Base-by-base conservation (phyloP, 441 rosid species). In the Hypseocharis bilobata region DNA sequence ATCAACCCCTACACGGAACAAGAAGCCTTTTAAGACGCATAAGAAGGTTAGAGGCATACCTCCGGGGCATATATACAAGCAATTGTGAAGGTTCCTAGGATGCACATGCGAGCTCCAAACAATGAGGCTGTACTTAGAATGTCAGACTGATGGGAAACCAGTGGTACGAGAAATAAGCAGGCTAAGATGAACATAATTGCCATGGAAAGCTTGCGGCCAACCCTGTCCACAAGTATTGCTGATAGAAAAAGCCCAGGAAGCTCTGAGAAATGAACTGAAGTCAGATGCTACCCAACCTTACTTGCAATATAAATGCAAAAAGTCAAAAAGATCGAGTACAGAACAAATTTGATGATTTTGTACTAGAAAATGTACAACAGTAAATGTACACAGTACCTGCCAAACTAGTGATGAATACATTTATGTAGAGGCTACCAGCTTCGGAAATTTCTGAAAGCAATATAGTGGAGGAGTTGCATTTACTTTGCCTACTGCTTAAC, bases 61-160 rank as follows among this genome's bases (percentile, higher is more conserved):
- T 92, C 98, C 0, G 98, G 97, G 51, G 97, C 97, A 55, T 87
- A 88, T 28, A 92, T 81, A 70, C 70, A 92, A 22, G 86, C 80
- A 67, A 90, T 75, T 0, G 96, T 79, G 73, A 90, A 90, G 45
- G 88, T 80, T n/a, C 77, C 86, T 2, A 94, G 82, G 74, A 92
- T 85, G 87, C 94, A 90, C 63, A 85, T 82, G 67, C 97, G 90
- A 72, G 88, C 85, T 0, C 89, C 85, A 47, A 92, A 89, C 60
- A 92, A 85, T 70, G 86, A 89, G 68, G 55, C 68, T 8, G 91
- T 90, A 25, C 92, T 87, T 68, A 90, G 3, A 56, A 75, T 75
- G 40, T 68, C 66, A 49, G 88, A 69, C 49, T 85, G 96, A 65
- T 87, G 85, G 70, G 76, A 77, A 32, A 86, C 77, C 76, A 92